These are phyloP conservation scores for Torrubiella hemipterigena DNA, from an alignment of 2,329 filamentous ascomycete species.

Conservation along the genomic window DNA sequence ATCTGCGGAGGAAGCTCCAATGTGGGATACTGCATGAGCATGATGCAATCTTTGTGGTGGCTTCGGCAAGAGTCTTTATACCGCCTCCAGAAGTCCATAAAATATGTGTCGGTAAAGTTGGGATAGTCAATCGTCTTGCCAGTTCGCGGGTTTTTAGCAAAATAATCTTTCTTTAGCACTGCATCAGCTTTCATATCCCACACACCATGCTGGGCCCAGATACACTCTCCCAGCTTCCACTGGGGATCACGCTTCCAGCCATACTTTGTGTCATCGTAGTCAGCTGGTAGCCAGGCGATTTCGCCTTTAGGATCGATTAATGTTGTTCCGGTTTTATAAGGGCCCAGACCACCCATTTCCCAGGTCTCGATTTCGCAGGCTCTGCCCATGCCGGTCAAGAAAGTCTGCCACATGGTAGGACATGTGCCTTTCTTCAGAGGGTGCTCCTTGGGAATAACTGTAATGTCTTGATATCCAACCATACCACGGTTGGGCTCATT, in stretches of 20 bases:
- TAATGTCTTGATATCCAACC: constrained; percentile 72
- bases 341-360: constrained; percentile 88
- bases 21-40: constrained; percentile 86
- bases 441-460: constrained; percentile 72
- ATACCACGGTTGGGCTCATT: constrained; percentile 91
- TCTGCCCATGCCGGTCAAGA: constrained; percentile 81
- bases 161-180: constrained; percentile 77
- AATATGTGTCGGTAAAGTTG: constrained; percentile 83
- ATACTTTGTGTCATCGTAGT: constrained; percentile 77
- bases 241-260: constrained; percentile 78
- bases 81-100: constrained; percentile 71
- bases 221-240: constrained; percentile 88
- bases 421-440: constrained; percentile 86
- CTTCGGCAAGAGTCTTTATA: constrained; percentile 64
- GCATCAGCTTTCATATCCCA: constrained; percentile 77
- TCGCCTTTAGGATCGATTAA: constrained; percentile 83
- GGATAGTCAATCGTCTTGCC: constrained; percentile 68
- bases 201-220: constrained; percentile 94
- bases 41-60: constrained; percentile 68
- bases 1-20: constrained; percentile 83
- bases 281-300: constrained; percentile 69
- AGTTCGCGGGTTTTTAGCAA: constrained; percentile 63
- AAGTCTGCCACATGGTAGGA: constrained; percentile 87
- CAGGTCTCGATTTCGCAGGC: constrained; percentile 84
- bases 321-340: constrained; percentile 73